Conservation (phyloP, 2,329 filamentous ascomycete species). For the Talaromyces sp. region DNA sequence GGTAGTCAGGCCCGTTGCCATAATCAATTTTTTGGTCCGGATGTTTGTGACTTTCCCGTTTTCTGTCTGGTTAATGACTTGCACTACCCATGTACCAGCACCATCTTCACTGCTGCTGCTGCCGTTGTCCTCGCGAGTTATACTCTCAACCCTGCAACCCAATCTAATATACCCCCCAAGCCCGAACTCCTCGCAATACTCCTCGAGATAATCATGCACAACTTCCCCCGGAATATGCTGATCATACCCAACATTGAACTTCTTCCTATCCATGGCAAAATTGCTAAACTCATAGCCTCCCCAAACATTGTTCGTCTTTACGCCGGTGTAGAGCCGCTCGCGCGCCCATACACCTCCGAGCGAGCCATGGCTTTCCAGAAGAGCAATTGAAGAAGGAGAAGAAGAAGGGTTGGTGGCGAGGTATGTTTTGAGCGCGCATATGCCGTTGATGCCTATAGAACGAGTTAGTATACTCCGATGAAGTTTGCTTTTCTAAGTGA, state of each 20-base stretch:
- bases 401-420: constrained; percentile 54
- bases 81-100: not conserved
- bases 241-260: constrained; percentile 45
- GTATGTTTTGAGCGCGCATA: constrained; percentile 54
- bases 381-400: constrained; percentile 47
- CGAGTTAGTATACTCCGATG: not conserved
- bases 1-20: constrained; percentile 59
- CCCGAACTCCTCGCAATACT: constrained; percentile 51
- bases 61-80: constrained; percentile 5
- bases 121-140: not conserved
- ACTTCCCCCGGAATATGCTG: constrained; percentile 57
- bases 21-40: constrained; percentile 47
- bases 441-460: not conserved
- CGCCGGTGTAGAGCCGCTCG: constrained; percentile 59
- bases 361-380: constrained; percentile 55
- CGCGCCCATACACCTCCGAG: constrained; percentile 67
- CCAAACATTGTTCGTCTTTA: constrained; percentile 69
- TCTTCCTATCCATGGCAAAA: constrained; percentile 61
- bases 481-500: not conserved
- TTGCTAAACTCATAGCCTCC: constrained; percentile 71
- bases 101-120: not conserved
- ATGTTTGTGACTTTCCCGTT: constrained; percentile 12
- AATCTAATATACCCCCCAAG: constrained; percentile 43
- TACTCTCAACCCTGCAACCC: constrained; percentile 1
- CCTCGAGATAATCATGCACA: constrained; percentile 53